Evolutionary conservation across 2,329 filamentous ascomycete genomes (phyloP), one percentile per base, ranked within the genome.

Genomic region (Fusarium redolens): DNA sequence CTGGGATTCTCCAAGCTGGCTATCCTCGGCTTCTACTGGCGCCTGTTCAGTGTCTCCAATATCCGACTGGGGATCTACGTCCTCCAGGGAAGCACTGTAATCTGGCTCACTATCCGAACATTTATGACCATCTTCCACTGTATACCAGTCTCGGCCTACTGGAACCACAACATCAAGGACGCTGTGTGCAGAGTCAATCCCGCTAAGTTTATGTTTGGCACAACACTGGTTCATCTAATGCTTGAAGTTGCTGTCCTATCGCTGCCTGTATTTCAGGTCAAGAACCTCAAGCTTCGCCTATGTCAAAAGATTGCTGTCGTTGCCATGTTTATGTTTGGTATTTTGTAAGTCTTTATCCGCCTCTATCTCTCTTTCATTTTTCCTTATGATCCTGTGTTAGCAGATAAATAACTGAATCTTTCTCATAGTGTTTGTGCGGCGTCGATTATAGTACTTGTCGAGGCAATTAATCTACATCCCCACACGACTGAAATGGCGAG

Each of bases 241-340:
- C 67, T 70, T 9, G 67, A 70, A 31, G 33, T 70, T 38, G 67
- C 67, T 33, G 67, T 70, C 20, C n/a, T 70, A 9, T 70, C 67
- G 3, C 40, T 70, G 30, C 67, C 67, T 52, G 45, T 70, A 40
- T 69, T 70, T 17, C 67, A 70, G 38, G 65, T 70, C 9, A 70
- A 70, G 58, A 64, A 17, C 11, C 38, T 70, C 15, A 64, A 69
- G 40, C 64, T 70, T 55, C 65, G 54, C 8, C 18, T 18, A 7
- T 65, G 67, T 25, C 67, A 70, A 30, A 70, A 70, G 67, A 52
- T 70, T 56, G 65, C 67, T 51, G 67, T 69, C 25, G 59, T 69
- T n/a, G 67, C 65, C n/a, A 64, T 70, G 65, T 70, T 70, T 25
- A 70, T 70, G 67, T 70, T 70, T 59, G 67, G 67, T 70, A 70